These are phyloP conservation scores for Penicillium dipodomyicola DNA, from an alignment of 495 filamentous ascomycete genomes.

Conservation along the genomic window DNA sequence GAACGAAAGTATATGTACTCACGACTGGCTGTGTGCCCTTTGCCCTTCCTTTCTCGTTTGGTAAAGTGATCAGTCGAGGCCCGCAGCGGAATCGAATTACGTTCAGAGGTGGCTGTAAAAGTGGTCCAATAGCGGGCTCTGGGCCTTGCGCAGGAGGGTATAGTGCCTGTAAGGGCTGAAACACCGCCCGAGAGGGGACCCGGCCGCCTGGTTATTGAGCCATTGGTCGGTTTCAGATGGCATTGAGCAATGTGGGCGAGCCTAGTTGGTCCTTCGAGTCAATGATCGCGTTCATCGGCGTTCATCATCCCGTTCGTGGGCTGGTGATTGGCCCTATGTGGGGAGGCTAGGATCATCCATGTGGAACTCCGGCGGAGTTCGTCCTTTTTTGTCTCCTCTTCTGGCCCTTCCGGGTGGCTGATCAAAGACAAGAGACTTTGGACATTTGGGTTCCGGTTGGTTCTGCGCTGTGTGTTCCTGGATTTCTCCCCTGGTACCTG, in stretches of 20 bases:
- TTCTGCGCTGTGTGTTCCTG: background rate
- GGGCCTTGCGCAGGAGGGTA: constrained; percentile 5
- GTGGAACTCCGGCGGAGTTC: constrained; percentile 8
- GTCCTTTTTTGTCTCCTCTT: background rate
- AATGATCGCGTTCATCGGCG: constrained; percentile 1
- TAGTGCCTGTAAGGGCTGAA: constrained; percentile 10
- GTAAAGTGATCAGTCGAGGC: constrained; percentile 11
- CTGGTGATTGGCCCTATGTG: constrained; percentile 7
- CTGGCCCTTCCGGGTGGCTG: constrained; percentile 5
- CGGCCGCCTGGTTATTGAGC: background rate
- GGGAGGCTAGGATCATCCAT: constrained; percentile 5
- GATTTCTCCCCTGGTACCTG: constrained; percentile 13
- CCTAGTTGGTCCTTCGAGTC: constrained; percentile 1
- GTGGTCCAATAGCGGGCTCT: constrained; percentile 12
- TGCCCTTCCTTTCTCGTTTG: constrained; percentile 2
- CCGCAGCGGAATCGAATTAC: constrained; percentile 8
- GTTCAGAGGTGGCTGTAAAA: constrained; percentile 11
- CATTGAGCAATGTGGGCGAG: constrained; percentile 4
- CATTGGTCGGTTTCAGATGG: constrained; percentile 11
- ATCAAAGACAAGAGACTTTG: background rate
- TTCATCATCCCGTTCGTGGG: background rate
- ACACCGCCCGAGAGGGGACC: background rate
- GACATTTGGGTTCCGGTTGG: background rate
- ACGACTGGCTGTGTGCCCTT: constrained; percentile 6
- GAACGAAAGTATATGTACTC: constrained; percentile 17